These are phyloP conservation scores for Lanmaoa rubissima DNA, from an alignment of 768 basidiomycete genomes.

Conservation along the genomic window DNA sequence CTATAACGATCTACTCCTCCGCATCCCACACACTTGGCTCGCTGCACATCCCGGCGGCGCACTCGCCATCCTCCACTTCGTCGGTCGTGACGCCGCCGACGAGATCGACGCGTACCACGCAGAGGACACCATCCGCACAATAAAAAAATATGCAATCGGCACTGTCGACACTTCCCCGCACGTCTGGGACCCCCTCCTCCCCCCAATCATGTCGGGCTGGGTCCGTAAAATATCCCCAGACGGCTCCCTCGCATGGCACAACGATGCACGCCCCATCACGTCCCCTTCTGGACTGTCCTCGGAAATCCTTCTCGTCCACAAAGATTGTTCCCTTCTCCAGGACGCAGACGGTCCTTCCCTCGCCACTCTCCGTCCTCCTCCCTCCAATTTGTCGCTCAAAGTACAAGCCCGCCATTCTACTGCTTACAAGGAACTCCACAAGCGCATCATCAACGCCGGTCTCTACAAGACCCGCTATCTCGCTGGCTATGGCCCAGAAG, in stretches of 20 bases:
- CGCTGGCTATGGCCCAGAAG: conserved; percentile 85
- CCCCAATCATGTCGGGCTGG: conserved; percentile 87
- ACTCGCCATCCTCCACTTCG: conserved; percentile 89
- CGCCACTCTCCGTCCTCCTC: conserved; percentile 48
- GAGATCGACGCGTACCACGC: conserved; percentile 93
- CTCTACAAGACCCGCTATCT: conserved; percentile 84
- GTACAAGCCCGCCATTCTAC: conserved; percentile 64
- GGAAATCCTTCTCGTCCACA: conserved; percentile 63
- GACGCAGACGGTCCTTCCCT: conserved; percentile 40
- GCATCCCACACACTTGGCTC: conserved; percentile 76
- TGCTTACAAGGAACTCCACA: conserved; percentile 80
- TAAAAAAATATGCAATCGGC: conserved; percentile 60
- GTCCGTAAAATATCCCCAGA: conserved; percentile 51
- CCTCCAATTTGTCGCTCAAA: conserved; percentile 52
- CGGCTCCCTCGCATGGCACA: conserved; percentile 53
- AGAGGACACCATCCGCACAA: conserved; percentile 34
- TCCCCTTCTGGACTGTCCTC: conserved; percentile 38
- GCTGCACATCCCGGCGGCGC: conserved; percentile 84
- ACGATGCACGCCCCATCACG: conserved; percentile 52
- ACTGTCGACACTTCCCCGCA: conserved; percentile 52
- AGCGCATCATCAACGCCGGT: conserved; percentile 70
- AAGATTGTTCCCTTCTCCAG: conserved; percentile 26
- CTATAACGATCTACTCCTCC: conserved; percentile 60
- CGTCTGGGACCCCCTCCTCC: conserved; percentile 74
- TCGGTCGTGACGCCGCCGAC: conserved; percentile 92